These are phyloP conservation scores for Alternaria brassicicola DNA, from an alignment of 2,329 filamentous ascomycete species.

Conservation along the genomic window DNA sequence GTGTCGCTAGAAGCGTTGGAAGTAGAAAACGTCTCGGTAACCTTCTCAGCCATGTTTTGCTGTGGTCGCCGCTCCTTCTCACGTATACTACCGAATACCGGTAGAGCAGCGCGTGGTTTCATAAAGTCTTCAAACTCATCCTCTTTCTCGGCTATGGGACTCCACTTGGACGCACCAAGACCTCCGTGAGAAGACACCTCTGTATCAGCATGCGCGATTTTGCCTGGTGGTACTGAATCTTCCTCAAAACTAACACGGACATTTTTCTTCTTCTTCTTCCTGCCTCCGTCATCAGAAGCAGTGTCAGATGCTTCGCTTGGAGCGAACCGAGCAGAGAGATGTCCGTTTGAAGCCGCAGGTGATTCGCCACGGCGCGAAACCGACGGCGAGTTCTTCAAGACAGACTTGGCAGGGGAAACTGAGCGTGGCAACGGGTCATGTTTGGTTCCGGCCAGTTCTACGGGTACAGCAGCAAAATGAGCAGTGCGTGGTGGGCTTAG, in stretches of 20 bases:
- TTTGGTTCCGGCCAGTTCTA: constrained; percentile 59
- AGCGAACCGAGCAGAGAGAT: constrained; percentile 51
- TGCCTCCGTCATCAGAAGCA: constrained; percentile 53
- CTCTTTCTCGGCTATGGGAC: constrained; percentile 50
- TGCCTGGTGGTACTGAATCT: constrained; percentile 62
- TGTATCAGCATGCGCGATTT: constrained; percentile 42
- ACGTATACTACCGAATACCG: constrained; percentile 76
- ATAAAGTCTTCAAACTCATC: constrained; percentile 70
- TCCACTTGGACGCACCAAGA: constrained; percentile 54
- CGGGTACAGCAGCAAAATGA: constrained; percentile 67
- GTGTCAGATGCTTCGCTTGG: constrained; percentile 64
- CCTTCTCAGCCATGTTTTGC: constrained; percentile 58
- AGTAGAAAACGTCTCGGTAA: constrained; percentile 54
- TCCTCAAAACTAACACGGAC: constrained; percentile 82
- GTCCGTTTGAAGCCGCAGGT: constrained; percentile 59
- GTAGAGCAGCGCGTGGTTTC: constrained; percentile 75
- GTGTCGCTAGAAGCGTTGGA: constrained; percentile 65
- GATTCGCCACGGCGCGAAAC: constrained; percentile 54
- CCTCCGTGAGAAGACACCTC: constrained; percentile 29
- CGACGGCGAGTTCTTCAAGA: constrained; percentile 69
- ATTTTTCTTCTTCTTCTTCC: constrained; percentile 62
- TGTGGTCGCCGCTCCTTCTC: constrained; percentile 63
- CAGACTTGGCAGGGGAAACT: constrained; percentile 77
- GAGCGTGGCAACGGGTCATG: constrained; percentile 74
- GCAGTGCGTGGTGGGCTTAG: constrained; percentile 70